These are phyloP conservation scores for Rhododendron griersonianum DNA, from an alignment of 148 eudicot species.

Conservation along the genomic window DNA sequence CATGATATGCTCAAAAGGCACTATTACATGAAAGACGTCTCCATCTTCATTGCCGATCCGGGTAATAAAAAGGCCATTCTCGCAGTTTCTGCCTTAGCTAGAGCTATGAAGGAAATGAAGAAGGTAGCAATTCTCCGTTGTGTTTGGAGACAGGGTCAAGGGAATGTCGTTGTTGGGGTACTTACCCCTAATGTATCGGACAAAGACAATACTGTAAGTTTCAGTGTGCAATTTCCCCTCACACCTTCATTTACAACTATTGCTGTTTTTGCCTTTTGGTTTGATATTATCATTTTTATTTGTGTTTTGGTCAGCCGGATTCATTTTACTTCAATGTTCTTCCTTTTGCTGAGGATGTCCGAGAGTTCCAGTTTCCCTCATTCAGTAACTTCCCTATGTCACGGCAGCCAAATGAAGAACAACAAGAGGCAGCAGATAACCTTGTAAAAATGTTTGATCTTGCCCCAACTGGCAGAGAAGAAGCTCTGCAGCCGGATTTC, in stretches of 20 bases:
- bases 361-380: conserved; percentile 96
- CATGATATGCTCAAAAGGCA: conserved; percentile 51
- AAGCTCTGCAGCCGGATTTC: conserved; percentile 70
- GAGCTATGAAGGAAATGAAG: conserved; percentile 89
- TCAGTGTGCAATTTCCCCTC: background rate
- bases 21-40: conserved; percentile 90
- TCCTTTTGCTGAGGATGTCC: conserved; percentile 93
- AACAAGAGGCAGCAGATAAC: conserved; percentile 85
- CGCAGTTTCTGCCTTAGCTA: conserved; percentile 88
- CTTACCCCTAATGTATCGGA: conserved; percentile 80
- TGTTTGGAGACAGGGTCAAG: conserved; percentile 96
- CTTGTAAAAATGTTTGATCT: conserved; percentile 87
- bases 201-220: conserved; percentile 67
- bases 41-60: conserved; percentile 87
- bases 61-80: conserved; percentile 64
- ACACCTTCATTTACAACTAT: background rate
- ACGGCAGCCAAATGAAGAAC: conserved; percentile 72
- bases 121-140: conserved; percentile 94
- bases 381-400: conserved; percentile 69
- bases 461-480: conserved; percentile 70
- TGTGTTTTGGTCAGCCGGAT: conserved; percentile 64
- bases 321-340: conserved; percentile 92
- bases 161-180: conserved; percentile 78
- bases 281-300: conserved; percentile 16
- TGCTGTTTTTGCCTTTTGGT: background rate